Percentiles rank a stretch among this genome's conserved stretches.
Evolutionary conservation across 352 stramenopile genomes (phyloP).

Genomic region (Globisporangium viniferum): DNA sequence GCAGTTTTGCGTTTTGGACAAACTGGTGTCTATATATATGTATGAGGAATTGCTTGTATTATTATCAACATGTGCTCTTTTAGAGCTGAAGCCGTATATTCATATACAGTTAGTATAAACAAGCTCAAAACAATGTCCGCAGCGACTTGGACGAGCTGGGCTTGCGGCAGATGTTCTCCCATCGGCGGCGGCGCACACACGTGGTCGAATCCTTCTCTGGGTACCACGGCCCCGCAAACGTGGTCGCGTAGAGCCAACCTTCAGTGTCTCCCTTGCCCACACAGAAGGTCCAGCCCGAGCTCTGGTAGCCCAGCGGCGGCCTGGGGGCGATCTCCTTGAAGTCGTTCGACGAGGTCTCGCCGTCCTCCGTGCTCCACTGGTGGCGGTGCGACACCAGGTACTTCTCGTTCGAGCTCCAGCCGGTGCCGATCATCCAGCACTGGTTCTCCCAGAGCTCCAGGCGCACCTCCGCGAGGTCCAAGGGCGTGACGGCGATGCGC

Average conservation of each 20-base stretch:
- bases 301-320: slow-evolving; percentile 19
- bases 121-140: not conserved
- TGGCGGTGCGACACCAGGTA: slow-evolving; percentile 11
- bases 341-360: slow-evolving; percentile 15
- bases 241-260: slow-evolving; percentile 36
- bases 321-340: slow-evolving; percentile 26
- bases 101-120: too few species aligned
- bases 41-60: not conserved
- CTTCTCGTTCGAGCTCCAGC: slow-evolving; percentile 23
- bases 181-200: slow-evolving; percentile 30
- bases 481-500: slow-evolving; percentile 17
- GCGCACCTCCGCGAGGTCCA: slow-evolving; percentile 19
- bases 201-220: slow-evolving; percentile 15
- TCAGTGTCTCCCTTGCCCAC: slow-evolving; percentile 31
- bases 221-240: slow-evolving; percentile 36
- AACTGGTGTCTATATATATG: not conserved
- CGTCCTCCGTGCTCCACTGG: slow-evolving; percentile 28
- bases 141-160: not conserved
- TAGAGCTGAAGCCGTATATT: too few species aligned
- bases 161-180: slow-evolving; percentile 16
- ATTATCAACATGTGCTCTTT: not conserved
- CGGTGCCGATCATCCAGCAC: slow-evolving; percentile 19
- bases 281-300: slow-evolving; percentile 25
- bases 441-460: slow-evolving; percentile 46
- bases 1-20: not conserved